Percentiles rank a stretch among this genome's conserved stretches.
These are phyloP conservation scores for Aspergillus indologenus DNA, from an alignment of 495 filamentous ascomycete genomes.

Conservation along the genomic window DNA sequence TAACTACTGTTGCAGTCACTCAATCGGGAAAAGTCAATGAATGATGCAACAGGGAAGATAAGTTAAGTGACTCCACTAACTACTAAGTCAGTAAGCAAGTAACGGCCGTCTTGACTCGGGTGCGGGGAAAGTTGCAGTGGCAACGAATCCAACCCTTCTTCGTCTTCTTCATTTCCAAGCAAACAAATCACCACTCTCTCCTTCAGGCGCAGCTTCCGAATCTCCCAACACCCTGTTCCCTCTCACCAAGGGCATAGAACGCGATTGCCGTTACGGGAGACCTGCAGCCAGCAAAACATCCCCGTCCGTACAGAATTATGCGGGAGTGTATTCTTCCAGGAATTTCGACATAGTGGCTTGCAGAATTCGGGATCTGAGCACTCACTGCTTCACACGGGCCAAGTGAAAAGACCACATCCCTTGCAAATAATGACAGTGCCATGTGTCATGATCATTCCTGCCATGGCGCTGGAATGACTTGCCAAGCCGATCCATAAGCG, in stretches of 20 bases:
- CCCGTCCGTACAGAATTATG: slow-evolving; percentile 3
- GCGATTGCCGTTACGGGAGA: neutral
- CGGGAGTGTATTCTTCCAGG: slow-evolving; percentile 7
- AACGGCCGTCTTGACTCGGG: neutral
- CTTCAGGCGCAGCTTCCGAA: neutral
- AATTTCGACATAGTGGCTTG: slow-evolving; percentile 16
- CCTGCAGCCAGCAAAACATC: neutral
- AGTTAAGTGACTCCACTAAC: too few relatives aligned
- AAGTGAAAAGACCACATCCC: neutral
- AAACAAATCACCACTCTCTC: neutral
- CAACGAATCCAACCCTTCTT: neutral
- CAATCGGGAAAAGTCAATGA: neutral
- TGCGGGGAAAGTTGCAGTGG: neutral
- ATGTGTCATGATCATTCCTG: neutral
- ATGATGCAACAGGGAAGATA: neutral
- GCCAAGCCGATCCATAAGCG: neutral
- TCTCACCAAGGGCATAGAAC: neutral
- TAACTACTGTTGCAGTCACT: neutral
- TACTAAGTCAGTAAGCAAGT: too few relatives aligned
- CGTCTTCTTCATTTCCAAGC: neutral
- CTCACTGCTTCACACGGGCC: neutral
- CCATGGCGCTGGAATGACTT: neutral
- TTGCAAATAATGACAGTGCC: neutral
- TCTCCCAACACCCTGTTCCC: neutral
- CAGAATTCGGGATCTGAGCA: slow-evolving; percentile 9